A percentile compares a stretch with the other conserved stretches of the same genome.
These are phyloP conservation scores for Ophidiomyces ophidiicola DNA, from an alignment of 2,329 filamentous ascomycete species.

Conservation along the genomic window DNA sequence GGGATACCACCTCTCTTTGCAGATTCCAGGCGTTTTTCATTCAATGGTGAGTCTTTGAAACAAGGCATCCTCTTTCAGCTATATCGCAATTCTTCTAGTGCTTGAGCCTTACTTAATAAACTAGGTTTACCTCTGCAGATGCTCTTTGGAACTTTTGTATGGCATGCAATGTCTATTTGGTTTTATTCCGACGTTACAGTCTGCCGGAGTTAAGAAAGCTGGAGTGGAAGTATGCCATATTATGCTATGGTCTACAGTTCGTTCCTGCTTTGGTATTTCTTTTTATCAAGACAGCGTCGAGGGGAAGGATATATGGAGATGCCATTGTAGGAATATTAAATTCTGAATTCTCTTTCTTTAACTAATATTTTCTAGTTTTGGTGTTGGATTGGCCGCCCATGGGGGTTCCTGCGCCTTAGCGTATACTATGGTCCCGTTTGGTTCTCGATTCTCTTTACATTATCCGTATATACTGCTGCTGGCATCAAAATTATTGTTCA, in stretches of 20 bases:
- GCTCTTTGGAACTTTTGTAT: constrained; percentile 68
- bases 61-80: neutral
- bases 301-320: constrained; percentile 57
- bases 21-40: constrained; percentile 69
- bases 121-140: constrained; percentile 66
- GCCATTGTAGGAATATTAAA: constrained; percentile 43
- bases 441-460: constrained; percentile 31
- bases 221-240: constrained; percentile 57
- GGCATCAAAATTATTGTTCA: constrained; percentile 39
- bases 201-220: constrained; percentile 51
- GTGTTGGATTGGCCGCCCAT: constrained; percentile 62
- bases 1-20: constrained; percentile 48
- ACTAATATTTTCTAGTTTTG: constrained; percentile 44
- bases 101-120: constrained; percentile 4
- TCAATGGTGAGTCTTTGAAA: constrained; percentile 54
- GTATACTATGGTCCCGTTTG: constrained; percentile 52
- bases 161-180: constrained; percentile 72
- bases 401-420: constrained; percentile 60
- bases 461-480: constrained; percentile 31
- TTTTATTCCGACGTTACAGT: constrained; percentile 64
- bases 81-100: neutral
- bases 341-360: neutral
- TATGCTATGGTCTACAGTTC: constrained; percentile 63
- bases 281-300: constrained; percentile 44
- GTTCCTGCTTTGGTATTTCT: constrained; percentile 56